A percentile compares a stretch with the other conserved stretches of the same genome.
Conservation (phyloP, 2,329 filamentous ascomycete genomes). For the Diaporthe sp. region DNA sequence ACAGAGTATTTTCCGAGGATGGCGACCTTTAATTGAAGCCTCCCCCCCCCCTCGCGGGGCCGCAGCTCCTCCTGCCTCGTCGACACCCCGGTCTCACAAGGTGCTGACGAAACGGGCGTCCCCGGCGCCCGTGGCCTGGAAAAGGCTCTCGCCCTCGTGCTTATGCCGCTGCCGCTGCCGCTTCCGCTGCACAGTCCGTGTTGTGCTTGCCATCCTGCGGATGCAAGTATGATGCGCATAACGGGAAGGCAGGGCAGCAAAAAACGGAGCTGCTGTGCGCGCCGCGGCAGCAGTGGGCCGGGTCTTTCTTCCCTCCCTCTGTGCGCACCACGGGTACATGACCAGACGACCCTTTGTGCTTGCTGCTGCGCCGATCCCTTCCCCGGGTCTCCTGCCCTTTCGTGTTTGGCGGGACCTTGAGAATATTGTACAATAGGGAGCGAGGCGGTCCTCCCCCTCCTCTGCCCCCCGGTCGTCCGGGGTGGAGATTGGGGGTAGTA, state of each 20-base stretch:
- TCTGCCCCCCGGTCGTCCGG: not conserved
- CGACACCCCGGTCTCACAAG: slow-evolving; percentile 24
- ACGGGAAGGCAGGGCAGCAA: slow-evolving; percentile 32
- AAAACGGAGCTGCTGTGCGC: slow-evolving; percentile 28
- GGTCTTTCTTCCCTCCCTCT: not conserved
- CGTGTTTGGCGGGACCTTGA: slow-evolving; percentile 1
- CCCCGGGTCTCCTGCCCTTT: not conserved
- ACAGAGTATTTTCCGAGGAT: slow-evolving; percentile 26
- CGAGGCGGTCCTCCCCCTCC: not conserved
- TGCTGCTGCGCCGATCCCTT: slow-evolving; percentile 14
- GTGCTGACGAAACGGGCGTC: slow-evolving; percentile 30
- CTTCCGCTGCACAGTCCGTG: slow-evolving; percentile 36
- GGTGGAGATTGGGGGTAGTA: not conserved
- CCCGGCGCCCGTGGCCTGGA: slow-evolving; percentile 24
- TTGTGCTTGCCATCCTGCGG: slow-evolving; percentile 42
- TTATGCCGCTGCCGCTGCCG: slow-evolving; percentile 24
- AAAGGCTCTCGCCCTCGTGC: slow-evolving; percentile 16
- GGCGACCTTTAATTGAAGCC: slow-evolving; percentile 26
- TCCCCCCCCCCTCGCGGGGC: not conserved
- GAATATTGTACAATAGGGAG: too few relatives aligned
- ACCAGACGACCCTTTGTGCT: slow-evolving; percentile 26
- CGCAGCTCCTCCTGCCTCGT: not conserved
- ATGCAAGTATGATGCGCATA: slow-evolving; percentile 42
- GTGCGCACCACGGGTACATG: slow-evolving; percentile 1
- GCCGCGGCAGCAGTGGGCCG: slow-evolving; percentile 28